A percentile compares a stretch with the other conserved stretches of the same genome.
These are phyloP conservation scores for Russula sp. DNA, from an alignment of 768 basidiomycete species.

Conservation along the genomic window DNA sequence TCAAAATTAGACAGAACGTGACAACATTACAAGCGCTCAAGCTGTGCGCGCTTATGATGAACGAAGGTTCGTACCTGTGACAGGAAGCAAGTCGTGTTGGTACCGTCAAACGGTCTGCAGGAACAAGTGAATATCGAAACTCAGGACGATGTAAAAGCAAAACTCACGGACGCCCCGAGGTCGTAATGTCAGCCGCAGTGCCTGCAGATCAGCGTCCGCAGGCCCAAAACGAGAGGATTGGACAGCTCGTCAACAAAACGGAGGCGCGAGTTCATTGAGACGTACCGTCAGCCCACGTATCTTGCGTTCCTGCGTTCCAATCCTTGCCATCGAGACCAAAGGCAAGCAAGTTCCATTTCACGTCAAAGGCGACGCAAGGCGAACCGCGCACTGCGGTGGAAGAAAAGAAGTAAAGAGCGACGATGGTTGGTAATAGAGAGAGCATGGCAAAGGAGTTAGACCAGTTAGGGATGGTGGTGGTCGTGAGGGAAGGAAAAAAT, in stretches of 20 bases:
- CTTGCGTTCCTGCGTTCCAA: constrained; percentile 71
- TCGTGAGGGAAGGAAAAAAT: background rate
- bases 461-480: background rate
- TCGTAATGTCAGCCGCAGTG: constrained; percentile 63
- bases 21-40: background rate
- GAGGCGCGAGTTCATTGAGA: background rate
- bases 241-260: background rate
- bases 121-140: background rate
- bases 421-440: constrained; percentile 40
- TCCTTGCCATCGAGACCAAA: constrained; percentile 85
- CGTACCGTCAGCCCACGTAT: constrained; percentile 61
- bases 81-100: constrained; percentile 67
- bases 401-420: constrained; percentile 51
- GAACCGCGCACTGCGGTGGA: constrained; percentile 40
- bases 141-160: background rate
- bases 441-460: constrained; percentile 37
- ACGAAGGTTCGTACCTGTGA: constrained; percentile 48
- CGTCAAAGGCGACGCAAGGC: constrained; percentile 78
- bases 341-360: constrained; percentile 77
- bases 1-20: too few relatives aligned
- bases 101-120: constrained; percentile 60
- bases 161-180: constrained; percentile 73
- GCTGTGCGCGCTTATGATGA: too few relatives aligned
- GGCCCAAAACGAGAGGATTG: background rate
- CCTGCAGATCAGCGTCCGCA: constrained; percentile 37